Evolutionary conservation across 441 rosid species (phyloP).

Genomic region (Hura crepitans): DNA sequence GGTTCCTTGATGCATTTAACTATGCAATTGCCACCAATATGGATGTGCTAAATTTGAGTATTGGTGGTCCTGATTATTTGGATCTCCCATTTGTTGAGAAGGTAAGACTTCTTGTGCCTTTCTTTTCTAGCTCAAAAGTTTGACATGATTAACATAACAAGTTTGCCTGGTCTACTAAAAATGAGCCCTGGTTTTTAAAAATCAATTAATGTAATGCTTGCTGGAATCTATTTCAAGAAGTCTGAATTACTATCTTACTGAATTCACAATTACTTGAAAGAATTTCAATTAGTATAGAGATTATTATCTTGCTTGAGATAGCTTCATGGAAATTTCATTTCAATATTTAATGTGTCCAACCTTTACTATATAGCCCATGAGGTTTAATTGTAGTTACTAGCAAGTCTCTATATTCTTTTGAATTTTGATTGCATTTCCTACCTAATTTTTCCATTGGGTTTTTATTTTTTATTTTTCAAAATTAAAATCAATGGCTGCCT

Average conservation of each 20-base stretch:
- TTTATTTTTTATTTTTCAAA: neutral
- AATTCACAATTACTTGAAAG: neutral
- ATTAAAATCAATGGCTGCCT: neutral
- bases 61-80: constrained; percentile 98
- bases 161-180: neutral
- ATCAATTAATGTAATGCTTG: neutral
- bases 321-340: constrained; percentile 9
- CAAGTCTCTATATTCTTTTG: neutral
- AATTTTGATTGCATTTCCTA: neutral
- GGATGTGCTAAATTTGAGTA: constrained; percentile 97
- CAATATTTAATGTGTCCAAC: neutral
- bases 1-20: constrained; percentile 99
- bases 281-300: neutral
- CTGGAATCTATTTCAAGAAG: neutral
- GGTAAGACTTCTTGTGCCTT: constrained; percentile 39
- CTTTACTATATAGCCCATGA: neutral
- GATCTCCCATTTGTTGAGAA: constrained; percentile 98
- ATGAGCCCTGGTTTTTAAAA: neutral
- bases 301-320: neutral
- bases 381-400: neutral
- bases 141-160: neutral
- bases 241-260: neutral
- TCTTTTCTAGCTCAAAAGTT: constrained; percentile 9
- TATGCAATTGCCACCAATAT: constrained; percentile 91
- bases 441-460: neutral